A percentile compares a stretch with the other conserved stretches of the same genome.
Evolutionary conservation across 1,284 basidiomycete species (phyloP).

Genomic region (Cryptococcus sp.): DNA sequence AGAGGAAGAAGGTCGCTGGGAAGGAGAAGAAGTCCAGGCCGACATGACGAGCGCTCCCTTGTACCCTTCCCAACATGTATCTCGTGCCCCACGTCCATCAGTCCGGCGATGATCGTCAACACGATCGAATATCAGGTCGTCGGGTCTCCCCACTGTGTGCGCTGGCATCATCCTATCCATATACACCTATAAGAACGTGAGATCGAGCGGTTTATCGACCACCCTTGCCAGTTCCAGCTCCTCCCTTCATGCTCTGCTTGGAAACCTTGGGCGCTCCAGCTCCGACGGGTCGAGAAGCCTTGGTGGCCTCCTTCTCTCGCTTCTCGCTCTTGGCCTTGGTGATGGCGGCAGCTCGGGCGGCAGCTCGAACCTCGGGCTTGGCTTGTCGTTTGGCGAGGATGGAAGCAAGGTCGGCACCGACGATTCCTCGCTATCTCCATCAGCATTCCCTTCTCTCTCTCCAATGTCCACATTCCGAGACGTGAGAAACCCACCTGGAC

Average conservation of each 20-base stretch:
- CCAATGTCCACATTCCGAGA: background rate
- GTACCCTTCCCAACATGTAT: background rate
- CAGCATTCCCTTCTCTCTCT: background rate
- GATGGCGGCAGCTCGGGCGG: conserved; percentile 77
- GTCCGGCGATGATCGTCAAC: background rate
- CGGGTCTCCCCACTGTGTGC: no score
- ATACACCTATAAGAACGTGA: background rate
- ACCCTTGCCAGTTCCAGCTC: conserved; percentile 46
- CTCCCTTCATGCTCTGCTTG: conserved; percentile 94
- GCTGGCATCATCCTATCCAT: background rate
- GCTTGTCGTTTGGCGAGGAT: conserved; percentile 90
- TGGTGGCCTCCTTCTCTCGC: conserved; percentile 94
- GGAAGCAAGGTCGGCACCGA: conserved; percentile 86
- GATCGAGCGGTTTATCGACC: conserved; percentile 37
- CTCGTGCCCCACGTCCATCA: background rate
- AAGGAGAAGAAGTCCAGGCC: conserved; percentile 85
- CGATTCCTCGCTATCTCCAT: conserved; percentile 80
- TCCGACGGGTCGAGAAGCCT: conserved; percentile 58
- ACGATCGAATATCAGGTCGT: no score
- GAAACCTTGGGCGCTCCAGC: conserved; percentile 73
- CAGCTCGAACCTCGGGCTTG: conserved; percentile 76
- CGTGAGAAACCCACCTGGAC: conserved; percentile 56
- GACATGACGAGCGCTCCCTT: conserved; percentile 31
- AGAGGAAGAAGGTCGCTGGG: conserved; percentile 75
- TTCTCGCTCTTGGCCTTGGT: conserved; percentile 89